These are phyloP conservation scores for Rutstroemia sp. DNA, from an alignment of 2,329 filamentous ascomycete species.

Conservation along the genomic window DNA sequence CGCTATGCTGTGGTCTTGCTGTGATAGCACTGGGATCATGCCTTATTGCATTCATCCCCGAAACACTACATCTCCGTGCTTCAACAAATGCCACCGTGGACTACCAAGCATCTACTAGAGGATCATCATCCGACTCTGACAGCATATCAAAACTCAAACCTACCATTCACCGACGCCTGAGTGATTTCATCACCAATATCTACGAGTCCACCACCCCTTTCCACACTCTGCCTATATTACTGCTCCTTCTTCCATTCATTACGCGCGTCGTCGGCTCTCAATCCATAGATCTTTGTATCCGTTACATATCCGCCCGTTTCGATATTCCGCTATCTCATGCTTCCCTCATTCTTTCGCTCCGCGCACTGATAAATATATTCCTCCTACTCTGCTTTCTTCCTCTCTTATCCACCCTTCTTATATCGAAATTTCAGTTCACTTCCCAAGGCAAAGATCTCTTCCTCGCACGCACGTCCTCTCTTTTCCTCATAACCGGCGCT, in stretches of 20 bases:
- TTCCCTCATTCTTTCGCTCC: conserved; percentile 23
- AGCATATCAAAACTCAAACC: conserved; percentile 12
- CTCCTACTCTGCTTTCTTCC: conserved; percentile 23
- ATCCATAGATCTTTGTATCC: conserved; percentile 16
- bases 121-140: neutral
- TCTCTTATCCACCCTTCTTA: conserved; percentile 18
- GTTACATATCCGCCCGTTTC: conserved; percentile 26
- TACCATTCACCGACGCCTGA: conserved; percentile 10
- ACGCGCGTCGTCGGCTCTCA: conserved; percentile 13
- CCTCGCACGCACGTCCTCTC: conserved; percentile 17
- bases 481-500: conserved; percentile 16
- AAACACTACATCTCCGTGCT: conserved; percentile 24
- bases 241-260: conserved; percentile 27
- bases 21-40: conserved; percentile 14
- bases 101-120: neutral
- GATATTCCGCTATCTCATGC: conserved; percentile 19
- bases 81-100: conserved; percentile 2
- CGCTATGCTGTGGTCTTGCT: conserved; percentile 16
- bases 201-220: conserved; percentile 20
- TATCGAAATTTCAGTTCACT: conserved; percentile 12
- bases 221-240: conserved; percentile 20
- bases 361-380: conserved; percentile 22
- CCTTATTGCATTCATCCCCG: conserved; percentile 26
- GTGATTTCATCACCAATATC: neutral
- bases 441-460: conserved; percentile 21